Base-by-base conservation (phyloP, 805 yeast species). In the Metschnikowia picachoensis region DNA sequence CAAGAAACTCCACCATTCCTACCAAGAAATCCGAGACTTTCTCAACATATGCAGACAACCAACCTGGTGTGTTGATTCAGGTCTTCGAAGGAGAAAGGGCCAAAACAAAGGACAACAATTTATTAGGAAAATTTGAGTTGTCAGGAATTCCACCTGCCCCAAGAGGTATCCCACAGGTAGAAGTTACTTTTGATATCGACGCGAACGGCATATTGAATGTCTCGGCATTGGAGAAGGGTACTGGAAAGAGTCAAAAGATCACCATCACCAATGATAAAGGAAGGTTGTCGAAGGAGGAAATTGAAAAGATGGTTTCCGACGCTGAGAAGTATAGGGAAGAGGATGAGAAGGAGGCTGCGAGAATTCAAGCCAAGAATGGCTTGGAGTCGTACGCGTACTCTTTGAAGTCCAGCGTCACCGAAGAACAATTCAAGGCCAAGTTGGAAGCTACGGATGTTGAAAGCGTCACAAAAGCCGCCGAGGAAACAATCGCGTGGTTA, bases 1-100 rank as follows among this genome's bases (percentile, higher is more conserved):
- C 87, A 73, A 86, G 97, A 79, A 90, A 90, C 76, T 87, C 97
- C 45, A 88, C 96, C 53, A 91, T 90, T 57, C 97, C 97, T 70
- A 88, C 97, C 50, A 87, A 87, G 76, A 91, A 90, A 74, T 86
- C 96, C 16, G 96, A 91, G 76, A 87, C 86, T 53, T 91, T 91
- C 78, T 88, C 97, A 4, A 91, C 97, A 43, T 96, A 95, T 51
- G 95, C 88, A 55, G 97, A 91, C 71, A 90, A 91, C 77, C 97
- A 90, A 75, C 95, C 92, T 60, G 90, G 95, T 59, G 97, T 90
- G 27, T 77, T 87, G 73, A 90, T 90, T 66, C 95, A 89, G 76
- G 96, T 90, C 37, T 90, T 72, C 64, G 97, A 90, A 75, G 97
- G 97, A 78, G 97, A 90, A 77, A 87, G 97, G 76, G 87, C 96